phyloP scores from a whole-genome alignment of 2,329 filamentous ascomycete species.

The Fusarium sp. region DNA sequence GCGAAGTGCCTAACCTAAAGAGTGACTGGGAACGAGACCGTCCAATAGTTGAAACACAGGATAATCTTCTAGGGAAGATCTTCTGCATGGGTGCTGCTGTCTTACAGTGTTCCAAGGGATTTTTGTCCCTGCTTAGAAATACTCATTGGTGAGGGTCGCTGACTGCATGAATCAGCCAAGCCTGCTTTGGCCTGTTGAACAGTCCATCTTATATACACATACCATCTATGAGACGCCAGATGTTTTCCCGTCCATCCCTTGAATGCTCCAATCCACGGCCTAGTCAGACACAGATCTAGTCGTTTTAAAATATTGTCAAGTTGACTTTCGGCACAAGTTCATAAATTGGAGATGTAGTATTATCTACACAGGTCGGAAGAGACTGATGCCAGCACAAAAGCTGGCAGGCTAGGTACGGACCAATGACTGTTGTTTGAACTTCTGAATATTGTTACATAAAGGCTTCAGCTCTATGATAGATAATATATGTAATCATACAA shows the following conservation, averaged over 20 bases:
- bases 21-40: constrained; percentile 1
- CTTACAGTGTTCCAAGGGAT: constrained; percentile 3
- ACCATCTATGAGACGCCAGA: background rate
- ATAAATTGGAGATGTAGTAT: background rate
- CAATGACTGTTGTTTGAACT: background rate
- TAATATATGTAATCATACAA: constrained; percentile 34
- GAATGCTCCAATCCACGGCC: background rate
- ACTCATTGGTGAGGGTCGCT: background rate
- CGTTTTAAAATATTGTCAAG: background rate
- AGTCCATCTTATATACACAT: background rate
- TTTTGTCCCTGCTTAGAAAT: background rate
- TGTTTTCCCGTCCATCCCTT: background rate
- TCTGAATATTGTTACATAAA: constrained; percentile 33
- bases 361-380: background rate
- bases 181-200: background rate
- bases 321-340: background rate
- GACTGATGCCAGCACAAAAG: background rate
- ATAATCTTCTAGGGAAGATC: background rate
- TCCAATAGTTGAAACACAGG: constrained; percentile 13
- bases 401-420: too few relatives aligned
- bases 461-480: constrained; percentile 26
- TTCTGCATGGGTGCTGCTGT: background rate
- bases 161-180: constrained; percentile 7
- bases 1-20: constrained; percentile 33
- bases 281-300: background rate